Evolutionary conservation across 2,329 filamentous ascomycete genomes (phyloP), one percentile per base, ranked within the genome.

Genomic region (Verticillium isaacii): DNA sequence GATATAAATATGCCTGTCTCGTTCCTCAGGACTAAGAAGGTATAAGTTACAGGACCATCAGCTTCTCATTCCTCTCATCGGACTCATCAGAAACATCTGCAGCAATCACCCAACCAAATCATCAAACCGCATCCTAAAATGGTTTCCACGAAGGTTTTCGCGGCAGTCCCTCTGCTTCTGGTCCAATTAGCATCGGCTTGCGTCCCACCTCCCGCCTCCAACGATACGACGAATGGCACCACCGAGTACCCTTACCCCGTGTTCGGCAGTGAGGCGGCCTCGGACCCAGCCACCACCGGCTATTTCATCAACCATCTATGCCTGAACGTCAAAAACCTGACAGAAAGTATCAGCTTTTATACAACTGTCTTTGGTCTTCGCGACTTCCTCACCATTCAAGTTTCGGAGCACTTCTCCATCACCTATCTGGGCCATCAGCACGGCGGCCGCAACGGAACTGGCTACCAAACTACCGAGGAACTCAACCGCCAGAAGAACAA

Each of bases 381-480:
- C 25, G 67, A 73, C 36, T 63, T 75, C 32, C 74, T 75, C 66
- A 74, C 73, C 32, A 57, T 71, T n/a, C 64, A 71, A 34, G 58
- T 71, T 12, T 68, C 70, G 7, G 61, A 67, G 12, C 64, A 69
- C 37, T 72, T 69, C 58, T 69, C 68, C 29, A 66, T 76, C 62
- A 71, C 70, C 52, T 77, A 77, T 65, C 68, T 77, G 66, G 72
- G 68, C 45, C 72, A 76, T 61, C 66, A 69, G 32, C 71, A 73
- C 50, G 75, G 73, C 59, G 74, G 75, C n/a, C 68, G 68, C 54
- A 77, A 75, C 63, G 75, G 75, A 25, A 74, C 71, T 5, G 75
- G 71, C 12, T 76, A 70, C 60, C 74, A 76, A 65, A 75, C 71
- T 2, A 68, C 69, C 19, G 66, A 59, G 6, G 73, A 76, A 63